phyloP scores from a whole-genome alignment of 2,329 filamentous ascomycete genomes.

The Fusarium drepaniforme region DNA sequence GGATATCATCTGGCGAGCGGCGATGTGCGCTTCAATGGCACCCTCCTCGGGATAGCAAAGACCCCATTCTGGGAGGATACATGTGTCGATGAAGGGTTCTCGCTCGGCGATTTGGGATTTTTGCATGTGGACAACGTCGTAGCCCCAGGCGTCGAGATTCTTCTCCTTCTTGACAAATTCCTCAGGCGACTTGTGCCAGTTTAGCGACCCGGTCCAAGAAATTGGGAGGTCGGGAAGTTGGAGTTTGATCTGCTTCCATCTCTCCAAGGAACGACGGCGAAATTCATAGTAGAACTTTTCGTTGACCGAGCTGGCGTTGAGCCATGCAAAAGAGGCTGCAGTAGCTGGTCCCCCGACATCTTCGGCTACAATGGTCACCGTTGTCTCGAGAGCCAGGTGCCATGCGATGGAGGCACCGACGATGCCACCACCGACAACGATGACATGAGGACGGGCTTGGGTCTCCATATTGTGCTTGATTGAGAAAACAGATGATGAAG shows the following conservation, averaged over 20 bases:
- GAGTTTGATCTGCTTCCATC: constrained; percentile 22
- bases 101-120: neutral
- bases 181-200: constrained; percentile 23
- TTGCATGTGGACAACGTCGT: neutral
- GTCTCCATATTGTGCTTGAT: constrained; percentile 1
- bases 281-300: constrained; percentile 26
- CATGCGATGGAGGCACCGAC: constrained; percentile 32
- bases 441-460: constrained; percentile 12
- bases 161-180: neutral
- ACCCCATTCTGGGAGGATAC: constrained; percentile 6
- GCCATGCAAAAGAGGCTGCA: constrained; percentile 29
- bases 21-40: constrained; percentile 27
- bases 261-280: constrained; percentile 21
- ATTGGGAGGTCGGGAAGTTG: constrained; percentile 21
- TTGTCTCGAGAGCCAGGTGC: constrained; percentile 20
- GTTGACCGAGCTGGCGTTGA: constrained; percentile 26
- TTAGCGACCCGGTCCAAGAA: constrained; percentile 28
- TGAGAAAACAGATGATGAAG: constrained; percentile 3
- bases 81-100: constrained; percentile 5
- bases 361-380: constrained; percentile 27
- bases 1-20: constrained; percentile 22
- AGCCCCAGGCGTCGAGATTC: constrained; percentile 19
- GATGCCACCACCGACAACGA: constrained; percentile 30
- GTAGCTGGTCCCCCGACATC: constrained; percentile 25
- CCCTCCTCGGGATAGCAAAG: constrained; percentile 23